Evolutionary conservation across 2,329 filamentous ascomycete species (phyloP), one percentile per base, ranked within the genome.

Genomic region (Talaromyces pinophilus): DNA sequence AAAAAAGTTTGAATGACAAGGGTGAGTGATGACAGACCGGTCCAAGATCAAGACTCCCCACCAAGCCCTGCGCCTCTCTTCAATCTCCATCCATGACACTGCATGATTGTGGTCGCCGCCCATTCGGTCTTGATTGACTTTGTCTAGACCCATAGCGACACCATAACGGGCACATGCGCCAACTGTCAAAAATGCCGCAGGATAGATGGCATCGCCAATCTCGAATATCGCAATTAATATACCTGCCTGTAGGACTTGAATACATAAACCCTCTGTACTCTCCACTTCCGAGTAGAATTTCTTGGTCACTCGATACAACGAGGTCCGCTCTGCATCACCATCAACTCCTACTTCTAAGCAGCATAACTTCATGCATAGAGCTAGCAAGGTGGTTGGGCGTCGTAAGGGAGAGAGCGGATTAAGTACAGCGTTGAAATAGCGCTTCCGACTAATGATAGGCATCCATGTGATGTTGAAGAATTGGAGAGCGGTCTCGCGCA

Each of bases 191-290:
- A 57, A 63, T 35, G 62, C 62, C n/a, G 50, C 62, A 38, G 62
- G 62, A 50, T 63, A 63, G 17, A 63, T 63, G 25, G 62, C 62
- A 46, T 63, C 62, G 50, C 62, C 50, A 35, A 63, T 63, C n/a
- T 63, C 62, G 33, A 63, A 63, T 35, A 57, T 25, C 17, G 62
- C 50, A 38, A 63, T 63, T 2, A 63, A 57, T 63, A 63, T 46
- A n/a, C 52, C 52, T 25, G 62, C 62, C 38, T 63, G 62, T 15
- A 63, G 62, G 2, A 63, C 28, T 46, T 63, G 35, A 15, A 63
- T 30, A 63, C 50, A 57, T n/a, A 63, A n/a, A 10, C 22, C 50
- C 48, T 63, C 62, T 57, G 62, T 63, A 35, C 40, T 57, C 62
- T 63, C 50, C 50, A 63, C 62, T 63, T 63, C 62, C 7, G 50